phyloP scores from a whole-genome alignment of 1,284 basidiomycete genomes.

The Tylopilus sp. region DNA sequence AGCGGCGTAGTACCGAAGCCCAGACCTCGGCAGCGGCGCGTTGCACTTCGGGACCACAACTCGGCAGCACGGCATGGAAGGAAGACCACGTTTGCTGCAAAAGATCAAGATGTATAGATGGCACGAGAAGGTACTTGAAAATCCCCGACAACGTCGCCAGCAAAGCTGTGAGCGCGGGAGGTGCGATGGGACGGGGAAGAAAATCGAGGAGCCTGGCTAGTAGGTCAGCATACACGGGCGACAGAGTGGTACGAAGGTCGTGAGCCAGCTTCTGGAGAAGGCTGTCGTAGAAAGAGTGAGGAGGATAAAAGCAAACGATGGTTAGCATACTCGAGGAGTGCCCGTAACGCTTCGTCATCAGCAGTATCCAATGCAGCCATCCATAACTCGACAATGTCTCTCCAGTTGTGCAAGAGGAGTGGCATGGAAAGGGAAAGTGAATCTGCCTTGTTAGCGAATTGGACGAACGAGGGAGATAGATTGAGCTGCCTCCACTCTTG shows the following conservation, averaged over 20 bases:
- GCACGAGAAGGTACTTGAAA: conserved; percentile 67
- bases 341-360: conserved; percentile 64
- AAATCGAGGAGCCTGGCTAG: conserved; percentile 52
- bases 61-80: conserved; percentile 47
- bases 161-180: conserved; percentile 57
- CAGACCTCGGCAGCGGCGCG: conserved; percentile 73
- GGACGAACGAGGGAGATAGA: conserved; percentile 70
- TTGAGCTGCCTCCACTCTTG: conserved; percentile 76
- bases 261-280: conserved; percentile 70
- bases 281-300: conserved; percentile 37
- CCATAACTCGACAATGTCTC: conserved; percentile 62
- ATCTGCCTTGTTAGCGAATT: conserved; percentile 58
- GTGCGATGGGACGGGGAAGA: conserved; percentile 53
- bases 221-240: conserved; percentile 53
- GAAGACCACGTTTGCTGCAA: conserved; percentile 55
- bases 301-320: neutral
- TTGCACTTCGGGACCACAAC: conserved; percentile 63
- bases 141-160: conserved; percentile 60
- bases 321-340: conserved; percentile 64
- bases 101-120: conserved; percentile 46
- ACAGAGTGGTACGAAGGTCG: conserved; percentile 67
- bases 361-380: conserved; percentile 46
- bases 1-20: conserved; percentile 61
- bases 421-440: conserved; percentile 73
- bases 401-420: conserved; percentile 76